Evolutionary conservation across 202 grass and related monocot genomes (phyloP), one percentile per base, ranked within the genome.

Genomic region (Zoysia matrella): DNA sequence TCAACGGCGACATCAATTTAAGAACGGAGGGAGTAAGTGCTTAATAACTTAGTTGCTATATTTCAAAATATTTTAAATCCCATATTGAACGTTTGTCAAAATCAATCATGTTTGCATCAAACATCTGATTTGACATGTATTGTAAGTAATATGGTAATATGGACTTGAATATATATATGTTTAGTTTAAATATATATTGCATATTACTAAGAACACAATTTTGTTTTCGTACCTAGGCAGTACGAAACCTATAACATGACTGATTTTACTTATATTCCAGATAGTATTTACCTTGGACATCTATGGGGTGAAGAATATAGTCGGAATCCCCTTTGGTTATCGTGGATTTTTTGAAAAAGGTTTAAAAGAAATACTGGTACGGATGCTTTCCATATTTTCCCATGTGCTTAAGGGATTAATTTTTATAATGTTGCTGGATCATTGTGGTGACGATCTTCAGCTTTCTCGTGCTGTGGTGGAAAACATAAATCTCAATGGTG

Each of bases 231-330:
- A 30, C 22, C 22, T 30, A 30, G 22, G 22, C 22, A 30, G 22
- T 30, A 30, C 22, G 22, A 30, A 30, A 30, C 22, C 22, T 30
- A 30, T 30, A 30, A 30, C 22, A 30, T 86, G 66, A 75, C 11
- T 9, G 30, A 62, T 56, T 69, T 88, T 83, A 6, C 71, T 56
- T 55, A 30, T n/a, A n/a, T 68, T 93, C 46, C 87, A 98, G 95
- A 98, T 98, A 86, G 92, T 98, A 56, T 91, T 98, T 76, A 98
- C 95, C 11, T 76, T 95, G 46, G 95, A 98, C 86, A 92, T 75
- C 56, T 98, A 95, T 73, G 92, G 92, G 11, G 95, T 98, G 53
- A 93, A 98, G 78, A 98, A 91, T 73, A 95, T 93, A 78, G 95
- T 93, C 40, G 89, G 95, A 77, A 98, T 98, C 65, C 90, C 73